These are phyloP conservation scores for Klebsormidium nitens DNA, from an alignment of 139 green algal genomes.

Conservation along the genomic window DNA sequence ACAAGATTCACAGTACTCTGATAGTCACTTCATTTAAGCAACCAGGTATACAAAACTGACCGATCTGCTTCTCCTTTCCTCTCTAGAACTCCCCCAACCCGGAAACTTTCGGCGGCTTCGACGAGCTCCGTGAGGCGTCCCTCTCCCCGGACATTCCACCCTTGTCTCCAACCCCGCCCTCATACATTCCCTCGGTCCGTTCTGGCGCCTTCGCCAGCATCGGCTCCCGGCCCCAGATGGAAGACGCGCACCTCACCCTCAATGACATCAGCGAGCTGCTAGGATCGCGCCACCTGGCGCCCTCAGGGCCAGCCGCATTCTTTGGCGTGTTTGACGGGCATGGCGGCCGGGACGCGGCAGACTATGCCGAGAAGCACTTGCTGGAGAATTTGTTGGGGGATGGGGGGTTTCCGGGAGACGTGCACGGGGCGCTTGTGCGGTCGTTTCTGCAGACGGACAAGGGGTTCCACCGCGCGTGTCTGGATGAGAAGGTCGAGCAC, in stretches of 20 bases:
- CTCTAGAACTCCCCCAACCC: too few species aligned
- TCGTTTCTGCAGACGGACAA: slow-evolving; percentile 25
- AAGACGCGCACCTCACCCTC: slow-evolving; percentile 30
- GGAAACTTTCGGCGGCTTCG: too few species aligned
- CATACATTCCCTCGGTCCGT: too few species aligned
- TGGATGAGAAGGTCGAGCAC: neutral
- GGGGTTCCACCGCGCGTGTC: slow-evolving; percentile 2
- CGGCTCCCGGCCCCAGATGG: slow-evolving; percentile 17
- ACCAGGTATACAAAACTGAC: too few species aligned
- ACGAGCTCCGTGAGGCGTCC: too few species aligned
- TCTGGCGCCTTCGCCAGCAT: slow-evolving; percentile 16
- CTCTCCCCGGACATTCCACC: too few species aligned
- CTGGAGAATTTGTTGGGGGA: slow-evolving; percentile 23
- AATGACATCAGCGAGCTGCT: slow-evolving; percentile 24
- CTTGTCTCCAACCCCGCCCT: too few species aligned
- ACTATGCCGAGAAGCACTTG: slow-evolving; percentile 25
- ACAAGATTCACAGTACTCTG: too few species aligned
- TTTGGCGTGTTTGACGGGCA: slow-evolving; percentile 39
- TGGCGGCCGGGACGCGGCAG: slow-evolving; percentile 16
- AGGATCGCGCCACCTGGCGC: too few species aligned
- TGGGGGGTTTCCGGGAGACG: slow-evolving; percentile 14
- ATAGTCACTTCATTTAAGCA: too few species aligned
- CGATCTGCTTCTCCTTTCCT: too few species aligned
- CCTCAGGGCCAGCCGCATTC: too few species aligned
- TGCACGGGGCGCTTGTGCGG: neutral